Evolutionary conservation across 192 early-diverging fungal species (phyloP), one percentile per base, ranked within the genome.

Genomic region (Coemansia brasiliensis): DNA sequence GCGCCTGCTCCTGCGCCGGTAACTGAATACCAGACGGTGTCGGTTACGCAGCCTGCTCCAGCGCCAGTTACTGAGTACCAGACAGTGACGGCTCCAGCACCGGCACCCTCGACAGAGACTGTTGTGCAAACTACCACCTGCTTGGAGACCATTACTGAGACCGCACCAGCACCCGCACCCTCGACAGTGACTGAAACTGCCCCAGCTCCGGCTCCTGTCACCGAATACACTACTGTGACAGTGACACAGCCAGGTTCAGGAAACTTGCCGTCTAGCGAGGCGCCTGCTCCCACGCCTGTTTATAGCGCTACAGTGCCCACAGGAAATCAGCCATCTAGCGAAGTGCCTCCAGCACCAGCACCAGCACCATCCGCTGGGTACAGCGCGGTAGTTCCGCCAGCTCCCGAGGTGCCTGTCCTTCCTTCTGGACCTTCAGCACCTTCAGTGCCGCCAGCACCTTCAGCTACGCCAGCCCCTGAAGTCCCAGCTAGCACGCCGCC

Each of bases 61-160:
- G 60, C 49, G 10, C 66, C 63, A 11, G 55, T 57, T 27, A 74
- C 71, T 17, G 59, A 61, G 55, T 54, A 48, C 12, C 9, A 60
- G 50, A 61, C 74, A 11, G 52, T 49, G 12, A 67, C 64, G 0
- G 57, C 29, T 26, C 53, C 65, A 0, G 42, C 64, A 3, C 64
- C 73, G 6, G 66, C 74, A 7, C 66, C 73, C 21, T 2, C 43
- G n/a, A n/a, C n/a, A n/a, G n/a, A n/a, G n/a, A n/a, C n/a, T n/a
- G 61, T 53, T 18, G 25, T 43, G 15, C 39, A 21, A 8, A 72
- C 69, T 10, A 26, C 32, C 44, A 51, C 66, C 1, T 52, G 40
- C 42, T 6, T 45, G 6, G 55, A 57, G 40, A 42, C 43, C 20
- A 46, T 58, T 9, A 63, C 59, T 22, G 66, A 51, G 40, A 69